A percentile compares a stretch with the other conserved stretches of the same genome.
Conservation (phyloP, 345 rosid species). For the Microthlaspi erraticum region DNA sequence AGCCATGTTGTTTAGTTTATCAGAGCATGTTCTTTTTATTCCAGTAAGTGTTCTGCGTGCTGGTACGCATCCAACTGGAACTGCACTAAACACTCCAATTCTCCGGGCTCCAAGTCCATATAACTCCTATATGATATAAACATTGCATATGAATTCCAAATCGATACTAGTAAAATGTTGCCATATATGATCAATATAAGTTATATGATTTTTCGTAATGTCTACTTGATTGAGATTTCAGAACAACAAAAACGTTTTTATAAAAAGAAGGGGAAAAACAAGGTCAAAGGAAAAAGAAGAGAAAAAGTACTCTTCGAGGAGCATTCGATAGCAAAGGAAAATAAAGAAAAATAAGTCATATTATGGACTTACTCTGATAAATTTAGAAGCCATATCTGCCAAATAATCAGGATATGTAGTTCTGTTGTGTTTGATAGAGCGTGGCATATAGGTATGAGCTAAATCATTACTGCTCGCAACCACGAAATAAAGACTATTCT, state of each 20-base stretch:
- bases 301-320: background rate
- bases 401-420: slow-evolving; percentile 46
- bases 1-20: slow-evolving; percentile 23
- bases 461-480: slow-evolving; percentile 62
- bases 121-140: slow-evolving; percentile 29
- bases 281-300: background rate
- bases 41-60: slow-evolving; percentile 22
- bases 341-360: background rate
- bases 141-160: slow-evolving; percentile 9
- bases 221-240: background rate
- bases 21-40: background rate
- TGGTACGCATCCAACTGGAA: slow-evolving; percentile 37
- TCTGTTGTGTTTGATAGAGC: slow-evolving; percentile 41
- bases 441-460: slow-evolving; percentile 49
- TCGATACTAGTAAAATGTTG: background rate
- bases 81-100: slow-evolving; percentile 39
- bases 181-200: background rate
- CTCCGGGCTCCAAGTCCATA: slow-evolving; percentile 35
- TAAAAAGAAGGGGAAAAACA: background rate
- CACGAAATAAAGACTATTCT: slow-evolving; percentile 46
- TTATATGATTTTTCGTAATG: background rate
- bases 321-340: background rate
- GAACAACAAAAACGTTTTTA: background rate
- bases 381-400: slow-evolving; percentile 46
- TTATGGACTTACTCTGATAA: slow-evolving; percentile 43